Conservation (phyloP, 1,284 basidiomycete species). For the Phlebopus sp. region DNA sequence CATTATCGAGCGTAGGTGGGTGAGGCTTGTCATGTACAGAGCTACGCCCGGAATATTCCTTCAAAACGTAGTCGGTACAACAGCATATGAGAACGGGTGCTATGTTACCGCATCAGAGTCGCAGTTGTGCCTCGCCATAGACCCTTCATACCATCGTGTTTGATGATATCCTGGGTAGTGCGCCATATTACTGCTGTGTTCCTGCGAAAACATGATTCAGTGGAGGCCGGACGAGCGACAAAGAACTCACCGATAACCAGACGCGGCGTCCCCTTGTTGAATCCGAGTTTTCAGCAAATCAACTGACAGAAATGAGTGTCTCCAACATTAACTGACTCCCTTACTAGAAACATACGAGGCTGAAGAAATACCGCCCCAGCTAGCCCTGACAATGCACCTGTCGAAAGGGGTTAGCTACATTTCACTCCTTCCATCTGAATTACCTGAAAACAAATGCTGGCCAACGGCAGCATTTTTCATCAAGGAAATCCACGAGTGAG, state of each 20-base stretch:
- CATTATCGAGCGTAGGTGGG: slow-evolving; percentile 71
- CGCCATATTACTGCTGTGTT: slow-evolving; percentile 42
- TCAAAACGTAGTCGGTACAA: neutral
- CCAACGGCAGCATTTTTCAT: slow-evolving; percentile 40
- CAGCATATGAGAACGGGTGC: neutral
- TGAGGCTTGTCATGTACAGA: slow-evolving; percentile 86
- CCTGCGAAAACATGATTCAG: slow-evolving; percentile 22
- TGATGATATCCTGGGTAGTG: slow-evolving; percentile 59
- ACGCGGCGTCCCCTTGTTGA: slow-evolving; percentile 66
- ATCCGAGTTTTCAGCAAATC: slow-evolving; percentile 87
- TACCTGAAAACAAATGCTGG: slow-evolving; percentile 73
- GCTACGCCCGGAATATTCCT: slow-evolving; percentile 95
- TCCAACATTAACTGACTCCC: neutral
- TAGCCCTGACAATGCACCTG: slow-evolving; percentile 74
- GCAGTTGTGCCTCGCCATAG: slow-evolving; percentile 87
- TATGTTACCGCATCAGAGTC: slow-evolving; percentile 66
- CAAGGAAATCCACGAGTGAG: neutral
- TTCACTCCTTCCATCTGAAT: neutral
- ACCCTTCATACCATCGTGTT: slow-evolving; percentile 59
- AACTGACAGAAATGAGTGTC: slow-evolving; percentile 44
- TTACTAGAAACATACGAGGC: slow-evolving; percentile 50
- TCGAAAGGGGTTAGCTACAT: neutral
- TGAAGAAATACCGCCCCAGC: slow-evolving; percentile 74
- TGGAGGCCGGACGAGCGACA: neutral
- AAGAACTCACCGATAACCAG: slow-evolving; percentile 35